A percentile compares a stretch with the other conserved stretches of the same genome.
Evolutionary conservation across 2,329 filamentous ascomycete genomes (phyloP).

Genomic region (Penicillium brevicompactum): DNA sequence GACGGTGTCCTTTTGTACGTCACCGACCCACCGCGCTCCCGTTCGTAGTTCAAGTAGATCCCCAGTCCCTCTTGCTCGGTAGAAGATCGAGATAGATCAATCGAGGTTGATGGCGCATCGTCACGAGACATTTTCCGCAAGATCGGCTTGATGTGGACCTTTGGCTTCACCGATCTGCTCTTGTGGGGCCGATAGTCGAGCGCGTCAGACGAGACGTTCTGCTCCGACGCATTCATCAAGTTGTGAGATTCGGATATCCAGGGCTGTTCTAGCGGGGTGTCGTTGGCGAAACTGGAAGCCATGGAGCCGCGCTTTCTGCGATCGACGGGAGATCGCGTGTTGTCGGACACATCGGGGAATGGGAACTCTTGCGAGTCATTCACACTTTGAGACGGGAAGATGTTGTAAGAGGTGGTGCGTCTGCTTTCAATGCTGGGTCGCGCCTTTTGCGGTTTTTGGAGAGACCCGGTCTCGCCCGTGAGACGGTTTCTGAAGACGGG

Average conservation of each 20-base stretch:
- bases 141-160: constrained; percentile 57
- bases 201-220: constrained; percentile 16
- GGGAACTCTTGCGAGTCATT: constrained; percentile 13
- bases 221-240: constrained; percentile 7
- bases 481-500: constrained; percentile 14
- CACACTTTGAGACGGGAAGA: constrained; percentile 7
- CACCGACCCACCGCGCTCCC: constrained; percentile 43
- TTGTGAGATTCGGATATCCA: constrained; percentile 14
- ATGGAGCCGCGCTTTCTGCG: constrained; percentile 11
- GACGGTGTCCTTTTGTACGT: constrained; percentile 44
- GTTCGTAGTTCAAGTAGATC: constrained; percentile 47
- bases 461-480: constrained; percentile 18
- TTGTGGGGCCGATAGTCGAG: constrained; percentile 23
- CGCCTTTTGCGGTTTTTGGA: constrained; percentile 10
- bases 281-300: constrained; percentile 14
- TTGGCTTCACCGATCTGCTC: constrained; percentile 27
- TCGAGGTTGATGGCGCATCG: constrained; percentile 49
- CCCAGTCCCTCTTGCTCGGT: constrained; percentile 61
- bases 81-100: constrained; percentile 58
- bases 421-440: constrained; percentile 9
- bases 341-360: constrained; percentile 19
- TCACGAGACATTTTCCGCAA: constrained; percentile 56
- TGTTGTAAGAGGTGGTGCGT: constrained; percentile 10
- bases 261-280: constrained; percentile 12
- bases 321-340: constrained; percentile 7